Percentiles rank a stretch among this genome's conserved stretches.
Conservation (phyloP, 148 eudicot genomes). For the Silene uniflora region DNA sequence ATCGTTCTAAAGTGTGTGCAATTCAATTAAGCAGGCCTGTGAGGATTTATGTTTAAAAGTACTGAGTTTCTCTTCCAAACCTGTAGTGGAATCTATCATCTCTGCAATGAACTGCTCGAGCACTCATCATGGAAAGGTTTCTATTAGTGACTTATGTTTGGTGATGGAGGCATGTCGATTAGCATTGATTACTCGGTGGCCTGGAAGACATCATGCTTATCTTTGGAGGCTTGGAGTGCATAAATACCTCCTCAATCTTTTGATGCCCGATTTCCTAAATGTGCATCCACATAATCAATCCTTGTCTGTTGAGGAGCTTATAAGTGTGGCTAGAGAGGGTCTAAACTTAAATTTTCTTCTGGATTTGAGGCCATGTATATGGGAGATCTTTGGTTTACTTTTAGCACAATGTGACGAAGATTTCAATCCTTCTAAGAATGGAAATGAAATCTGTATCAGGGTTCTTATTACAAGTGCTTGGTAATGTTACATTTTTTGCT, state of each 20-base stretch:
- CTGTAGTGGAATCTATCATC: constrained; percentile 47
- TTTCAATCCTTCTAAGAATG: constrained; percentile 33
- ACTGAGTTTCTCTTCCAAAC: constrained; percentile 49
- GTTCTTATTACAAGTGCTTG: constrained; percentile 63
- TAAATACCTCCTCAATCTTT: constrained; percentile 48
- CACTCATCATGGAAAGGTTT: constrained; percentile 29
- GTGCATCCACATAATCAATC: constrained; percentile 27
- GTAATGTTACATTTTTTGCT: constrained; percentile 32
- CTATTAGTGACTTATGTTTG: constrained; percentile 41
- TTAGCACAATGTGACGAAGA: constrained; percentile 57
- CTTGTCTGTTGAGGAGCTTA: constrained; percentile 43
- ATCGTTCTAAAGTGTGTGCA: constrained; percentile 13
- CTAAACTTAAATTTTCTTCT: constrained; percentile 33
- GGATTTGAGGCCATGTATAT: constrained; percentile 51
- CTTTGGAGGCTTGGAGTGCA: constrained; percentile 66
- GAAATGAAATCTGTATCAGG: constrained; percentile 34
- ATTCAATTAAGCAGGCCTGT: constrained; percentile 46
- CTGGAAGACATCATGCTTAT: constrained; percentile 67
- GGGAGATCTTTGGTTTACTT: constrained; percentile 84
- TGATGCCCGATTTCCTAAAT: constrained; percentile 35
- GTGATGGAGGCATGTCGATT: constrained; percentile 62
- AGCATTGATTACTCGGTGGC: constrained; percentile 62
- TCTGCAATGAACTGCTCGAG: constrained; percentile 41
- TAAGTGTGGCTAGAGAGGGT: constrained; percentile 40
- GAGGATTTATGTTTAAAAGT: constrained; percentile 46